Conservation (phyloP, 164 flowering plant genomes). For the Magnolia changhungtana region DNA sequence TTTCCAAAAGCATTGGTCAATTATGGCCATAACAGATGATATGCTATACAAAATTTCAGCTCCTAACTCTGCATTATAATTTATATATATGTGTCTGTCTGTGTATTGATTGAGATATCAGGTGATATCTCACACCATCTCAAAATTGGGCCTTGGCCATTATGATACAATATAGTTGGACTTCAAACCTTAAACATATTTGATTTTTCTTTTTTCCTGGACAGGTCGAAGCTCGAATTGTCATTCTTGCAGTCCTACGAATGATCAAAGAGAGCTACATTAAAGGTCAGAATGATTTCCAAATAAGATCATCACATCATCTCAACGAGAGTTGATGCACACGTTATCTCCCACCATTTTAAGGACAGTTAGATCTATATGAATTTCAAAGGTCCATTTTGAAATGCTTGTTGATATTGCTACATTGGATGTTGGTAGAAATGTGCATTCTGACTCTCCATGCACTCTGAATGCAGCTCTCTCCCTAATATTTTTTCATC, state of each 20-base stretch:
- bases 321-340: background rate
- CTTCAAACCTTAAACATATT: background rate
- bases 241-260: conserved; percentile 78
- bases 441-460: no score
- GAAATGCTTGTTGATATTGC: background rate
- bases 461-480: no score
- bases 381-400: background rate
- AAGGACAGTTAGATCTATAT: background rate
- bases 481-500: no score
- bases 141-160: background rate
- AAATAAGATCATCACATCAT: background rate
- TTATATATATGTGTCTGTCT: no score
- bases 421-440: background rate
- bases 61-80: background rate
- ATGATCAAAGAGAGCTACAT: conserved; percentile 71
- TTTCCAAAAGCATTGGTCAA: no score
- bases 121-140: background rate
- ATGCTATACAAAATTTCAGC: background rate
- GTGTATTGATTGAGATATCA: background rate
- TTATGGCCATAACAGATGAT: no score
- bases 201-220: background rate
- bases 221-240: conserved; percentile 91
- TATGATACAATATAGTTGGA: background rate
- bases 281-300: conserved; percentile 36
- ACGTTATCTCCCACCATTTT: background rate